Evolutionary conservation across 768 basidiomycete genomes (phyloP), one percentile per base, ranked within the genome.

Genomic region (Calvatia gigantea): DNA sequence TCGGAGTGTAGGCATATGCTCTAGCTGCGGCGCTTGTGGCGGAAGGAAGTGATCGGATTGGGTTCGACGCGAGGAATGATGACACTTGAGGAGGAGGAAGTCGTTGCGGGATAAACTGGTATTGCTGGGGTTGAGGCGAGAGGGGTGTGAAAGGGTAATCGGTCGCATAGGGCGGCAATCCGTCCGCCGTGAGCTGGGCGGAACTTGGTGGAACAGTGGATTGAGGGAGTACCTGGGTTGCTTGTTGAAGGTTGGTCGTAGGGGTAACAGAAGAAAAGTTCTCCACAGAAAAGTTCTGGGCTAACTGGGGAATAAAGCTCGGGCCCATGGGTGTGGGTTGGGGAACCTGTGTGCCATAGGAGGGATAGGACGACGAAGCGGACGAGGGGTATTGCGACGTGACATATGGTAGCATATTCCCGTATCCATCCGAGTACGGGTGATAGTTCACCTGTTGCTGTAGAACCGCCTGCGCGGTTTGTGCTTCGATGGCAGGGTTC

Each of bases 81-180:
- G 33, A 32, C n/a, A 29, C 38, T 17, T 37, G 37, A 19, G 39
- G 50, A 2, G 35, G 17, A 39, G 50, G 50, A 29, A 41, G 29
- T 41, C 27, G 50, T 12, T 51, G 50, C 31, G 50, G 50, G 9
- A 28, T 41, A 28, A 28, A 39, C 12, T 51, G 50, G 42, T 51
- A 51, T 12, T 33, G 17, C 14, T 49, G 48, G 23, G 8, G 21
- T 37, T 49, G 35, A 25, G 14, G 21, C 12, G 48, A 37, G 23
- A 17, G 17, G 6, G 46, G 46, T 21, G 8, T 48, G 21, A 49
- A 49, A 21, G 48, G 32, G 15, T 38, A 17, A 3, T 49, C 33
- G 15, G 17, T 17, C 19, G 21, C 12, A 21, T 42, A 25, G 6
- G 6, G 9, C 17, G 11, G 41, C 0, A 23, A 7, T 21, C 19